Percentiles rank a stretch among this genome's conserved stretches.
These are phyloP conservation scores for Digitaria exilis DNA, from an alignment of 202 grass and related monocot species.

Conservation along the genomic window DNA sequence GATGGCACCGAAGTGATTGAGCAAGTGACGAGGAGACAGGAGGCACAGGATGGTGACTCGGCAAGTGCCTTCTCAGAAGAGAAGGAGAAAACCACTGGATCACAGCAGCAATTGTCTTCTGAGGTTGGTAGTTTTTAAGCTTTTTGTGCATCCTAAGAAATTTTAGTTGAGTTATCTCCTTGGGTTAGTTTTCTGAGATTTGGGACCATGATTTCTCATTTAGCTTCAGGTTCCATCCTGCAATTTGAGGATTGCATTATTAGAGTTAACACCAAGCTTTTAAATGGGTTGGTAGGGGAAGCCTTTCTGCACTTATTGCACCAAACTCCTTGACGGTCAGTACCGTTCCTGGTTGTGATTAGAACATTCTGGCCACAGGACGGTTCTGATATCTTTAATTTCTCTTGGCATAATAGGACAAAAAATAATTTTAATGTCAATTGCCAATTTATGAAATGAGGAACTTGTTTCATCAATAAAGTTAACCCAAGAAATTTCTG, in stretches of 20 bases:
- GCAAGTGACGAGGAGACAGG: conserved; percentile 20
- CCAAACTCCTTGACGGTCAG: conserved; percentile 7
- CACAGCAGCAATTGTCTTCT: conserved; percentile 34
- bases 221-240: conserved; percentile 18
- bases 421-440: neutral
- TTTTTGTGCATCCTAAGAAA: neutral
- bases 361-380: neutral
- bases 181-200: conserved; percentile 16
- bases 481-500: neutral
- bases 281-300: conserved; percentile 14
- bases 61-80: neutral
- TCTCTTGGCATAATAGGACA: neutral
- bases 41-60: neutral
- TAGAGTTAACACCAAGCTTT: conserved; percentile 21
- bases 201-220: conserved; percentile 17
- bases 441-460: neutral
- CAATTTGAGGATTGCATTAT: conserved; percentile 25
- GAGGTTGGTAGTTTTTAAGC: conserved; percentile 28
- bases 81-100: conserved; percentile 16
- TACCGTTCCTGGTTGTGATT: neutral
- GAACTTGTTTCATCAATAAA: neutral
- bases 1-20: conserved; percentile 33
- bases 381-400: conserved; percentile 1
- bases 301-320: conserved; percentile 21
- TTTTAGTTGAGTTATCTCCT: conserved; percentile 23